phyloP scores from a whole-genome alignment of 2,329 filamentous ascomycete genomes.

The Aspergillus bombycis region DNA sequence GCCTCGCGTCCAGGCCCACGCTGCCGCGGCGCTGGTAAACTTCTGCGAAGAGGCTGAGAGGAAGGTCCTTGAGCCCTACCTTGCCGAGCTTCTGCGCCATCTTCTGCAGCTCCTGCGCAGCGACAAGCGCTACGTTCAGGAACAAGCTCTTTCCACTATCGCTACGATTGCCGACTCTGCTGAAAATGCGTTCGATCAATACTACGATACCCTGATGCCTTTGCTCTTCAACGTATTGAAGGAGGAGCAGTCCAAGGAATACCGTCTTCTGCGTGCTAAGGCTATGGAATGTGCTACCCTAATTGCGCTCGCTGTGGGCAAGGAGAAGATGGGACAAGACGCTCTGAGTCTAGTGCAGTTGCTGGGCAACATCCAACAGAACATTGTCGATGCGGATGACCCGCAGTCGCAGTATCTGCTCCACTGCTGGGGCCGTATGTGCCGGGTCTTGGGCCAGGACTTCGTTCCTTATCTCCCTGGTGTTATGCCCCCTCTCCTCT shows the following conservation, averaged over 20 bases:
- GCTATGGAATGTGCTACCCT: slow-evolving; percentile 99
- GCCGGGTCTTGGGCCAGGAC: slow-evolving; percentile 84
- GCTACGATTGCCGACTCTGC: slow-evolving; percentile 98
- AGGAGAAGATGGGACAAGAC: slow-evolving; percentile 86
- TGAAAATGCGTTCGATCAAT: slow-evolving; percentile 90
- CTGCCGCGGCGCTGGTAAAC: slow-evolving; percentile 96
- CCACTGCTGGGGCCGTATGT: slow-evolving; percentile 99
- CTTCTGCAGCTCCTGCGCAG: slow-evolving; percentile 87
- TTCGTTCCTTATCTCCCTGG: slow-evolving; percentile 90
- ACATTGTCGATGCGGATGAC: slow-evolving; percentile 87
- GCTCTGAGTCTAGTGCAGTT: slow-evolving; percentile 85
- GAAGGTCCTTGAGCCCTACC: slow-evolving; percentile 84
- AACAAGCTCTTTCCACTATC: slow-evolving; percentile 96
- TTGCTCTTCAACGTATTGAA: slow-evolving; percentile 86
- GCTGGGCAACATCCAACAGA: slow-evolving; percentile 81
- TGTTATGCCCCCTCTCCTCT: slow-evolving; percentile 91
- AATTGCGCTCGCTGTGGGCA: slow-evolving; percentile 90
- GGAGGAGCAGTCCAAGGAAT: slow-evolving; percentile 91
- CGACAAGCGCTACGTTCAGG: slow-evolving; percentile 93
- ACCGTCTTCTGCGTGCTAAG: slow-evolving; percentile 87
- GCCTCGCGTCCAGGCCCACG: slow-evolving; percentile 93
- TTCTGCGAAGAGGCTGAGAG: slow-evolving; percentile 99
- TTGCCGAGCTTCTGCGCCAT: slow-evolving; percentile 82
- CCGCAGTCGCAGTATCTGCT: slow-evolving; percentile 96
- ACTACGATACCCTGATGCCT: slow-evolving; percentile 96